Conservation (phyloP, 331 rosid genomes). For the Arachis monticola region DNA sequence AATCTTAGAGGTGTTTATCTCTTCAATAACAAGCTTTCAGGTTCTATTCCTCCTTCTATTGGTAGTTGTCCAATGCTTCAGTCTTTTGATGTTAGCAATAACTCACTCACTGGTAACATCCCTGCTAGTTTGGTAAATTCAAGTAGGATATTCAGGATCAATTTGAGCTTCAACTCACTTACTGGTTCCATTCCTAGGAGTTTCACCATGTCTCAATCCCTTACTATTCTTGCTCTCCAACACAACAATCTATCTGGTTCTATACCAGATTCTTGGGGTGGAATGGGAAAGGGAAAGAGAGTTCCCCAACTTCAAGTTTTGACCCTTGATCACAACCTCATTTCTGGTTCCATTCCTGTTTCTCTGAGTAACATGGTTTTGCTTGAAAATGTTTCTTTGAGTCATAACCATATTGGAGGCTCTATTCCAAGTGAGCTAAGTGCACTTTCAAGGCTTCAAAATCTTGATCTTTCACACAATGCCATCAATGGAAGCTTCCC, state of each 20-base stretch:
- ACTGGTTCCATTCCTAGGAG: constrained; percentile 74
- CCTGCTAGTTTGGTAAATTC: constrained; percentile 77
- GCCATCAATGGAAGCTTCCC: constrained; percentile 77
- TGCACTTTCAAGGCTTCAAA: constrained; percentile 58
- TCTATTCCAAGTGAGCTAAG: constrained; percentile 73
- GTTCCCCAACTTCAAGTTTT: constrained; percentile 56
- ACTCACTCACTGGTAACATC: constrained; percentile 66
- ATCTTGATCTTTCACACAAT: constrained; percentile 82
- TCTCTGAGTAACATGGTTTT: constrained; percentile 60
- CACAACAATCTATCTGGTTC: constrained; percentile 76
- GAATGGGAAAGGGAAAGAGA: constrained; percentile 45
- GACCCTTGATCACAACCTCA: constrained; percentile 68
- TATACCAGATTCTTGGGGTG: constrained; percentile 68
- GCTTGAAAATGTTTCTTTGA: constrained; percentile 63
- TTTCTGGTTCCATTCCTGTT: constrained; percentile 73
- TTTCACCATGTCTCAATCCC: constrained; percentile 55
- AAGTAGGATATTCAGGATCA: constrained; percentile 67
- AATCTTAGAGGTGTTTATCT: constrained; percentile 93
- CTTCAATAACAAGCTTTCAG: constrained; percentile 87
- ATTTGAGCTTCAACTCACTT: constrained; percentile 82
- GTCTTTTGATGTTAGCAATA: constrained; percentile 84
- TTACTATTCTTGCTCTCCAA: constrained; percentile 68
- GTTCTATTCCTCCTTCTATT: constrained; percentile 79
- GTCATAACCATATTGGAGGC: constrained; percentile 70
- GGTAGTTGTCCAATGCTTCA: constrained; percentile 79